These are phyloP conservation scores for Asterophora lycoperdoides DNA, from an alignment of 768 basidiomycete species.

Conservation along the genomic window DNA sequence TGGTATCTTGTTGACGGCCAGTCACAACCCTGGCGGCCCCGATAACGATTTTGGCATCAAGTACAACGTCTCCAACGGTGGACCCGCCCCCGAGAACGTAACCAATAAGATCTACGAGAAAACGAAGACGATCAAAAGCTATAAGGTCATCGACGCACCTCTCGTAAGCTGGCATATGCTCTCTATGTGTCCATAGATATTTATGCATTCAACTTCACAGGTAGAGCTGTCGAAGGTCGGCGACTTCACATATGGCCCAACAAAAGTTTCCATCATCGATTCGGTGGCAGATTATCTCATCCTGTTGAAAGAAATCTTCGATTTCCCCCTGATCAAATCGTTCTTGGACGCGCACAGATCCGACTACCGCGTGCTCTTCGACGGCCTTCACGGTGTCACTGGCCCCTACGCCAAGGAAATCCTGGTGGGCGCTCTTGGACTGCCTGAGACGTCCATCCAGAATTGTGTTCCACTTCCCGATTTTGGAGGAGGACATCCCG, in stretches of 20 bases:
- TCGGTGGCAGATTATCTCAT: constrained; percentile 85
- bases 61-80: constrained; percentile 97
- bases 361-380: constrained; percentile 86
- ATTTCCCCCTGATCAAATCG: constrained; percentile 85
- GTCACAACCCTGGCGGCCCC: constrained; percentile 98
- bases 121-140: constrained; percentile 80
- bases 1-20: constrained; percentile 94
- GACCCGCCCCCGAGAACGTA: constrained; percentile 93
- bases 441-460: constrained; percentile 78
- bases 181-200: background rate
- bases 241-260: constrained; percentile 73
- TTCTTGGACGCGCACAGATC: constrained; percentile 72
- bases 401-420: constrained; percentile 93
- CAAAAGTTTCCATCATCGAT: constrained; percentile 88
- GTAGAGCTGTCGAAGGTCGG: constrained; percentile 84
- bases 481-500: constrained; percentile 97
- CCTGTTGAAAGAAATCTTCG: constrained; percentile 86
- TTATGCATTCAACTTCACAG: constrained; percentile 35
- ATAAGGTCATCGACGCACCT: constrained; percentile 78
- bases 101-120: constrained; percentile 94
- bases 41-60: constrained; percentile 99
- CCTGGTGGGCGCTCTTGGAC: constrained; percentile 77
- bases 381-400: constrained; percentile 94
- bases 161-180: constrained; percentile 46
- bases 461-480: constrained; percentile 90